Base-by-base conservation (phyloP, 1,284 basidiomycete species). In the Waitea zeae region DNA sequence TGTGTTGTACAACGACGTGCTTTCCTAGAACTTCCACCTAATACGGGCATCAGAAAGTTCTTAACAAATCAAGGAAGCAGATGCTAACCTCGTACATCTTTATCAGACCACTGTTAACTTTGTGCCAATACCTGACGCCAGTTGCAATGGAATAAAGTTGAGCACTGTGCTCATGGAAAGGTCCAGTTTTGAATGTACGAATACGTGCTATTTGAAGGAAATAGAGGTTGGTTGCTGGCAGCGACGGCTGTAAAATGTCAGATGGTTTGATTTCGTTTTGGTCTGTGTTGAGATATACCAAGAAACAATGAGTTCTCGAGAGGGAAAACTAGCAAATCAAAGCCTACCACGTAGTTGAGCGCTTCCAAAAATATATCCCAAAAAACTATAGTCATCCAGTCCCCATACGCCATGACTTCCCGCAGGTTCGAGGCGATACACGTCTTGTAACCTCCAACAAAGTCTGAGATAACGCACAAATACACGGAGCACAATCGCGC, bases 401-500 rank as follows among this genome's bases (percentile, higher is more conserved):
- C 93, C 93, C 93, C 93, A 99, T 0, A 97, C 93, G 5, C 93
- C 93, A 49, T 98, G 95, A 42, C 84, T 90, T 2, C 93, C 93
- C 0, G 93, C 93, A 3, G 95, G 93, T 54, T 98, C 93, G 5
- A 98, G 71, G 31, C 67, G 73, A 51, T 97, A 99, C 17, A 74
- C 70, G 46, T 88, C 81, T 50, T 98, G 95, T 20, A 96, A 62
- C 34, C 67, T 66, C 71, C 88, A 92, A 41, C 79, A 86, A 17
- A 93, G 61, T 27, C 68, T 64, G 31, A 93, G 58, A 50, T 97
- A 98, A 17, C 81, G 67, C 36, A 70, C 53, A 43, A 84, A 82
- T 13, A 86, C 56, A 13, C 50, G 48, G n/a, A 86, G 50, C 5
- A 79, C 77, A 7, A 83, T 44, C 22, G 67, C 58, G 9, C 74